Evolutionary conservation across 148 eudicot genomes (phyloP).

Genomic region (Polygonum aviculare): DNA sequence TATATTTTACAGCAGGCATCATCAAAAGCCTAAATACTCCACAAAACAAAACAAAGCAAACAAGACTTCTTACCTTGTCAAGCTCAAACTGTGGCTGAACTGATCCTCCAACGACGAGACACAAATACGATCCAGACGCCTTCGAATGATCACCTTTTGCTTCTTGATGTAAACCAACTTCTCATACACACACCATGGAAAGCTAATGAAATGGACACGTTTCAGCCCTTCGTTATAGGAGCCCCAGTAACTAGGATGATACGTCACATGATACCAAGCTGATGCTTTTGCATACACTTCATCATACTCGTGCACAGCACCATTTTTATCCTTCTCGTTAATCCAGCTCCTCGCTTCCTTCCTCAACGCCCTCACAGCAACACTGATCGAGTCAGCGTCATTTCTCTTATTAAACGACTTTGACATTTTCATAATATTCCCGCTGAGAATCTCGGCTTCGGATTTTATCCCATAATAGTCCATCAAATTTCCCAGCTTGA

Average conservation of each 20-base stretch:
- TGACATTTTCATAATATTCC: slow-evolving; percentile 38
- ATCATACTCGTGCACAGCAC: not conserved
- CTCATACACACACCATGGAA: slow-evolving; percentile 58
- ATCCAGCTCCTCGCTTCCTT: slow-evolving; percentile 42
- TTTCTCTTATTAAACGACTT: slow-evolving; percentile 31
- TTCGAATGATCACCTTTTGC: slow-evolving; percentile 9
- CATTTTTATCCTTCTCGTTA: slow-evolving; percentile 4
- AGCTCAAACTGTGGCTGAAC: slow-evolving; percentile 12
- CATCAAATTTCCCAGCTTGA: slow-evolving; percentile 36
- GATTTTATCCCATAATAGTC: slow-evolving; percentile 39
- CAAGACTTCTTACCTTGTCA: not conserved
- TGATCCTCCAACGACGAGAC: slow-evolving; percentile 16
- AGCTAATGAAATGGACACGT: slow-evolving; percentile 42
- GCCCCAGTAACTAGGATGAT: slow-evolving; percentile 38
- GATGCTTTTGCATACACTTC: slow-evolving; percentile 43
- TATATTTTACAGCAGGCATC: not conserved
- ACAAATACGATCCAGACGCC: slow-evolving; percentile 9
- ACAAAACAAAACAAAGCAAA: not conserved
- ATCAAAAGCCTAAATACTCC: not conserved
- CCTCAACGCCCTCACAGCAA: slow-evolving; percentile 32
- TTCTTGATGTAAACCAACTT: slow-evolving; percentile 42
- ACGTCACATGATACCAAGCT: slow-evolving; percentile 63
- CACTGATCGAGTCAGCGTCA: slow-evolving; percentile 30
- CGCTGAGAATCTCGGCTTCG: slow-evolving; percentile 39
- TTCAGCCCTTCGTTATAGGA: slow-evolving; percentile 29